Conservation (phyloP, 306 rosid species). For the Coriaria nepalensis region DNA sequence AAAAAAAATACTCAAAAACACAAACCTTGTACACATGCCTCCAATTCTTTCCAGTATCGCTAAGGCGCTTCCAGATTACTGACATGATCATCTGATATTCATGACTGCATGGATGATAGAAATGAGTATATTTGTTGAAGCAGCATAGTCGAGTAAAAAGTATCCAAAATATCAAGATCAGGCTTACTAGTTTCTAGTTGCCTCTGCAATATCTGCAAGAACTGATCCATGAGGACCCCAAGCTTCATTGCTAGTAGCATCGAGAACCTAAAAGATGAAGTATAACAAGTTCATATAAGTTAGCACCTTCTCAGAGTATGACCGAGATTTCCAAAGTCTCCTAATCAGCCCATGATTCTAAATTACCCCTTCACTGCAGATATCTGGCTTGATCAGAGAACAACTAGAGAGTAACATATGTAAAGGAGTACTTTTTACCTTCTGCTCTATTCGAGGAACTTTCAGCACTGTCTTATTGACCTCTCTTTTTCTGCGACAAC, state of each 20-base stretch:
- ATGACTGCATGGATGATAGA: constrained; percentile 48
- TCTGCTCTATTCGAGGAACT: constrained; percentile 98
- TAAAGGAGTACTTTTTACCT: constrained; percentile 34
- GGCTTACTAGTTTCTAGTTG: constrained; percentile 84
- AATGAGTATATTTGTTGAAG: constrained; percentile 16
- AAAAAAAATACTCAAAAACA: not conserved
- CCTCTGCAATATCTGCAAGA: constrained; percentile 88
- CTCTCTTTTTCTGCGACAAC: constrained; percentile 73
- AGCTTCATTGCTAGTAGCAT: constrained; percentile 97
- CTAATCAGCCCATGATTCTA: not conserved
- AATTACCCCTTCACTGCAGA: not conserved
- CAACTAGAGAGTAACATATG: constrained; percentile 1
- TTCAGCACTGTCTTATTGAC: constrained; percentile 91
- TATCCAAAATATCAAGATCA: constrained; percentile 7
- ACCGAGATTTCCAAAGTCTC: no score
- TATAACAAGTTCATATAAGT: not conserved
- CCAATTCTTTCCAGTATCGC: constrained; percentile 98
- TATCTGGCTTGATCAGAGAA: not conserved
- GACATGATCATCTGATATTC: constrained; percentile 95
- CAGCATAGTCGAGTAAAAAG: constrained; percentile 15
- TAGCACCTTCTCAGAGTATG: no score
- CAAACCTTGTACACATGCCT: constrained; percentile 96
- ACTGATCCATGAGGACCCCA: constrained; percentile 99
- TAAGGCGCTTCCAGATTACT: constrained; percentile 88
- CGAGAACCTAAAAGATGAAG: constrained; percentile 60